These are phyloP conservation scores for Aspergillus cejpii DNA, from an alignment of 2,329 filamentous ascomycete species.

Conservation along the genomic window DNA sequence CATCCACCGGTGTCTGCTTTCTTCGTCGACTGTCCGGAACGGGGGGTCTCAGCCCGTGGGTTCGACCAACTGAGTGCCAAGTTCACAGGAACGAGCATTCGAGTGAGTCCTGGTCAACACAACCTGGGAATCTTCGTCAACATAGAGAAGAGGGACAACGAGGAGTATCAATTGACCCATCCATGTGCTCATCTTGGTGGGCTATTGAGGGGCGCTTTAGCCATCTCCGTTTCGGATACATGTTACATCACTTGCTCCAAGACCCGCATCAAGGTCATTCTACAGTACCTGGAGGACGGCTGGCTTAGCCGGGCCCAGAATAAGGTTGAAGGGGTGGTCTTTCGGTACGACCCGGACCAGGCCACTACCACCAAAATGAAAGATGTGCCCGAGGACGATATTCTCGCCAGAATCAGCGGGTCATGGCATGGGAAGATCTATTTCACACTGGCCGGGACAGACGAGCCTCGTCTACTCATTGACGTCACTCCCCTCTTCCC, in stretches of 20 bases:
- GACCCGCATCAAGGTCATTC: conserved; percentile 82
- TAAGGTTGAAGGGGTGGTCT: conserved; percentile 83
- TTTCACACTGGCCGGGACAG: conserved; percentile 48
- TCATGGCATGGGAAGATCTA: conserved; percentile 72
- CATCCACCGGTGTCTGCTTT: conserved; percentile 97
- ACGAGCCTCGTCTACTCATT: conserved; percentile 64
- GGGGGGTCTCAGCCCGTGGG: conserved; percentile 77
- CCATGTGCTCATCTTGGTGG: conserved; percentile 89
- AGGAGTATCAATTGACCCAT: conserved; percentile 92
- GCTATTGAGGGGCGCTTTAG: conserved; percentile 76
- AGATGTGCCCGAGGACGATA: conserved; percentile 77
- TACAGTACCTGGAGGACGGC: conserved; percentile 89
- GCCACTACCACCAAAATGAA: conserved; percentile 73
- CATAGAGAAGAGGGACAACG: conserved; percentile 68
- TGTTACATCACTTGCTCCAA: conserved; percentile 86
- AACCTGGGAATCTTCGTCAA: conserved; percentile 95
- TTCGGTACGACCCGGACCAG: conserved; percentile 80
- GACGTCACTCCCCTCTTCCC: conserved; percentile 80
- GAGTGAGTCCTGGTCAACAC: conserved; percentile 83
- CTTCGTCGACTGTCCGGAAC: conserved; percentile 84
- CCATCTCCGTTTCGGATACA: conserved; percentile 80
- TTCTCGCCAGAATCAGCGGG: conserved; percentile 75
- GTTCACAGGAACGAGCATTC: conserved; percentile 91
- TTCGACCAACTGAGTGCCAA: conserved; percentile 97
- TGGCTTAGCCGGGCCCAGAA: conserved; percentile 92